These are phyloP conservation scores for Mycena kentingensis DNA, from an alignment of 768 basidiomycete genomes.

Conservation along the genomic window DNA sequence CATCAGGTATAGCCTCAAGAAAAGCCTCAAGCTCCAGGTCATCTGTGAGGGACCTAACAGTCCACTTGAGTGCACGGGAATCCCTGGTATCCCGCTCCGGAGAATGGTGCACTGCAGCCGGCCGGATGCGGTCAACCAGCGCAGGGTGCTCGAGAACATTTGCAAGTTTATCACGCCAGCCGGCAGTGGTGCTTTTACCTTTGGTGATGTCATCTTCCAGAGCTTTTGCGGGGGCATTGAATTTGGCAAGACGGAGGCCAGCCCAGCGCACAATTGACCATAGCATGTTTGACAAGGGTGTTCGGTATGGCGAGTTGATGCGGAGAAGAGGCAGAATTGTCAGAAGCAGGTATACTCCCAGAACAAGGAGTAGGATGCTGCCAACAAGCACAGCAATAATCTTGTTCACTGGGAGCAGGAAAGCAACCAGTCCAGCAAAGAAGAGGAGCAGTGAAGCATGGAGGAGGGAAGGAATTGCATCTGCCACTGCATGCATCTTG, in stretches of 20 bases:
- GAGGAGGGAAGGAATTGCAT: slow-evolving; percentile 6
- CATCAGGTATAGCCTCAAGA: slow-evolving; percentile 1
- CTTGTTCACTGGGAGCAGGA: slow-evolving; percentile 3
- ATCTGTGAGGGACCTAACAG: neutral
- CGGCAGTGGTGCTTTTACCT: no score
- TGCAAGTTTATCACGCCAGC: no score
- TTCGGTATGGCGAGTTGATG: neutral
- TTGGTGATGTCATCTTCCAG: no score
- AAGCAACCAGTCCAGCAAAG: slow-evolving; percentile 3
- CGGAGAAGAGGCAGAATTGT: neutral
- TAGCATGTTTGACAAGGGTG: neutral
- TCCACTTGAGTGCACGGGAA: slow-evolving; percentile 3
- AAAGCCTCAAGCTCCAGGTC: slow-evolving; percentile 5
- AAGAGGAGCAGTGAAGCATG: slow-evolving; percentile 4
- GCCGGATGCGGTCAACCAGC: no score
- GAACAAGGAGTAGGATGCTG: neutral
- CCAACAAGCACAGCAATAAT: neutral
- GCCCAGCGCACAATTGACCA: neutral
- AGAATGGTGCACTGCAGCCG: neutral
- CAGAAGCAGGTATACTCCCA: neutral
- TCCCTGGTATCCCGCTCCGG: neutral
- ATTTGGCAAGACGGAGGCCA: neutral
- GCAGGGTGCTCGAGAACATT: no score
- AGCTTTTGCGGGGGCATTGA: neutral
- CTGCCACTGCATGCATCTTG: slow-evolving; percentile 4